Conservation (phyloP, 108 stramenopile genomes). For the Nitzschia sp. region DNA sequence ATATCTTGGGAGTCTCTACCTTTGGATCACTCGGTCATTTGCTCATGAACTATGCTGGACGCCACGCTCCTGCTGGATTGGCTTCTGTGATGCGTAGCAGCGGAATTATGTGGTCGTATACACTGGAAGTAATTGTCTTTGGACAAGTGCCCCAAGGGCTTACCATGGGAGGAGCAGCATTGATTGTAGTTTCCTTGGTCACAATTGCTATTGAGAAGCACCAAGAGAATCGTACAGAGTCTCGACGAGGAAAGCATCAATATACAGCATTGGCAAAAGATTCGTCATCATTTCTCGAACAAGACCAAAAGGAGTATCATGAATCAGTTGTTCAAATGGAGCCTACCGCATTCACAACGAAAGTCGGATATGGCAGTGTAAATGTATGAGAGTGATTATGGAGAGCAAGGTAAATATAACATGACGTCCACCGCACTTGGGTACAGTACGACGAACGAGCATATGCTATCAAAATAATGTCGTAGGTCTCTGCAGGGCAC, state of each 20-base stretch:
- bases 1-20: slow-evolving; percentile 24
- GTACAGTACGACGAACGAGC: no score
- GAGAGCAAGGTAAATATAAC: no score
- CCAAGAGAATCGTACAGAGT: slow-evolving; percentile 1
- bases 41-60: slow-evolving; percentile 44
- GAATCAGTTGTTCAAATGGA: neutral
- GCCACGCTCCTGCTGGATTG: slow-evolving; percentile 39
- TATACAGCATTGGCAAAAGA: no score
- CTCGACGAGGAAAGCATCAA: neutral
- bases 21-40: slow-evolving; percentile 39
- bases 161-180: slow-evolving; percentile 23
- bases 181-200: slow-evolving; percentile 27
- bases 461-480: no score
- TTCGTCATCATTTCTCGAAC: neutral
- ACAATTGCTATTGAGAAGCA: slow-evolving; percentile 35
- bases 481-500: no score
- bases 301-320: no score
- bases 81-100: slow-evolving; percentile 28
- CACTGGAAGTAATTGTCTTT: slow-evolving; percentile 33
- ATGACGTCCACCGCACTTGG: no score
- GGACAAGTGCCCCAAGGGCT: slow-evolving; percentile 10
- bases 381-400: no score
- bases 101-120: slow-evolving; percentile 44
- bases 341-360: no score
- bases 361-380: no score